Conservation (phyloP, 805 yeast genomes). For the Saccharomycopsis sp. region DNA sequence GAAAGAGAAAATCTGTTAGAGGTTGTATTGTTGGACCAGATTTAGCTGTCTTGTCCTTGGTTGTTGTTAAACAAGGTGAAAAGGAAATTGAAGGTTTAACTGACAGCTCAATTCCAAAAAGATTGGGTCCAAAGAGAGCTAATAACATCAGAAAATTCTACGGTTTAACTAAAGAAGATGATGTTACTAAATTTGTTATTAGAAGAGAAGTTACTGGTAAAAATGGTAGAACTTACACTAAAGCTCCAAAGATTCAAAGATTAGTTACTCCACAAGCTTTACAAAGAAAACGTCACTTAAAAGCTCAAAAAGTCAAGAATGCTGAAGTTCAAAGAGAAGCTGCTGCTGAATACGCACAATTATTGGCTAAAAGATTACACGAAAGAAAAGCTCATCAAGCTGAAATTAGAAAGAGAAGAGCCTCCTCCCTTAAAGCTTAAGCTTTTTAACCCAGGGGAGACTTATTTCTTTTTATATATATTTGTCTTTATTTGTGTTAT, state of each 20-base stretch:
- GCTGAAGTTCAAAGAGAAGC: conserved; percentile 99
- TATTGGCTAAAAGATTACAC: conserved; percentile 95
- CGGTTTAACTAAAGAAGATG: conserved; percentile 93
- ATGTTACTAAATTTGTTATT: conserved; percentile 77
- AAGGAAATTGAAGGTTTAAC: conserved; percentile 93
- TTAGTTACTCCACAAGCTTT: conserved; percentile 97
- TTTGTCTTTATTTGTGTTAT: not conserved
- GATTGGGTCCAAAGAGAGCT: conserved; percentile 99
- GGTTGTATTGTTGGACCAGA: conserved; percentile 98
- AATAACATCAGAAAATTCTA: conserved; percentile 99
- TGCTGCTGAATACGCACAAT: conserved; percentile 99
- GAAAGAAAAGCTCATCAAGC: conserved; percentile 94
- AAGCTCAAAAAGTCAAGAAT: conserved; percentile 87
- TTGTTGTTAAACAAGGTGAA: conserved; percentile 96
- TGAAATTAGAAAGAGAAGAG: conserved; percentile 99
- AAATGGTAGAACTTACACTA: conserved; percentile 98
- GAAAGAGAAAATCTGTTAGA: conserved; percentile 99
- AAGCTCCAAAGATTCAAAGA: conserved; percentile 99
- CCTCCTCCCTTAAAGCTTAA: conserved; percentile 94
- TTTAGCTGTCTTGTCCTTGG: conserved; percentile 90
- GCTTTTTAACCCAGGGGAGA: conserved; percentile 16
- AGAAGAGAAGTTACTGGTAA: conserved; percentile 93
- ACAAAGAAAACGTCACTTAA: conserved; percentile 98
- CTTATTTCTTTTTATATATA: conserved; percentile 3
- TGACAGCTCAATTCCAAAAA: conserved; percentile 91